Percentiles rank a stretch among this genome's conserved stretches.
These are phyloP conservation scores for Penicillium steckii DNA, from an alignment of 495 filamentous ascomycete genomes.

Conservation along the genomic window DNA sequence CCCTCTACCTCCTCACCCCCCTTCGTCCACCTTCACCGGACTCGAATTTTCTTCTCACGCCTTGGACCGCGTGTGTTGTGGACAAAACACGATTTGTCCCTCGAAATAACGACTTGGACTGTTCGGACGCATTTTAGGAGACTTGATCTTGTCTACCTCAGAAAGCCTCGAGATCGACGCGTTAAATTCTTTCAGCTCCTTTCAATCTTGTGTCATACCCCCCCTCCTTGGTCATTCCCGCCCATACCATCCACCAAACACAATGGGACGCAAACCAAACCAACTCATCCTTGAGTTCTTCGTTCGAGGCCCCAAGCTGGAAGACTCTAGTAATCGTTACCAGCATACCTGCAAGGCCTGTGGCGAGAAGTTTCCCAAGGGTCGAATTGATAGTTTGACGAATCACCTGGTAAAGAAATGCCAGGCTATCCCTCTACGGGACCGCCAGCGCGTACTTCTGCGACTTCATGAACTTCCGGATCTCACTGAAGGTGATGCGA, in stretches of 20 bases:
- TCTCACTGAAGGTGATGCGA: constrained; percentile 35
- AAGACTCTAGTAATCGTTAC: constrained; percentile 83
- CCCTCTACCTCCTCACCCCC: neutral
- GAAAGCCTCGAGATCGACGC: neutral
- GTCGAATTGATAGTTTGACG: constrained; percentile 74
- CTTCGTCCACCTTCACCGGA: neutral
- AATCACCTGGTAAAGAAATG: constrained; percentile 81
- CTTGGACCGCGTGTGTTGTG: neutral
- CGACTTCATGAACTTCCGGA: constrained; percentile 53
- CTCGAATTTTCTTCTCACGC: neutral
- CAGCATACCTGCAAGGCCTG: constrained; percentile 84
- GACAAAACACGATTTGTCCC: neutral
- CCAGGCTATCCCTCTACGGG: constrained; percentile 64
- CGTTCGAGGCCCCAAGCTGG: constrained; percentile 74
- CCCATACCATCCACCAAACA: constrained; percentile 1
- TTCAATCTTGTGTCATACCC: neutral
- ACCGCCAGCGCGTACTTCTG: constrained; percentile 64
- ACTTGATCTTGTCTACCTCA: neutral
- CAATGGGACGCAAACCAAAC: constrained; percentile 81
- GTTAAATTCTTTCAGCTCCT: neutral
- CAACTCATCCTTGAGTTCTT: constrained; percentile 81
- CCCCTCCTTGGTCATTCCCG: neutral
- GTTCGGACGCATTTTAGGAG: neutral
- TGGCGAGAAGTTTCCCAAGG: constrained; percentile 81
- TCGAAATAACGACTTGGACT: neutral